phyloP scores from a whole-genome alignment of 345 rosid genomes.

The Melaleuca alternifolia region DNA sequence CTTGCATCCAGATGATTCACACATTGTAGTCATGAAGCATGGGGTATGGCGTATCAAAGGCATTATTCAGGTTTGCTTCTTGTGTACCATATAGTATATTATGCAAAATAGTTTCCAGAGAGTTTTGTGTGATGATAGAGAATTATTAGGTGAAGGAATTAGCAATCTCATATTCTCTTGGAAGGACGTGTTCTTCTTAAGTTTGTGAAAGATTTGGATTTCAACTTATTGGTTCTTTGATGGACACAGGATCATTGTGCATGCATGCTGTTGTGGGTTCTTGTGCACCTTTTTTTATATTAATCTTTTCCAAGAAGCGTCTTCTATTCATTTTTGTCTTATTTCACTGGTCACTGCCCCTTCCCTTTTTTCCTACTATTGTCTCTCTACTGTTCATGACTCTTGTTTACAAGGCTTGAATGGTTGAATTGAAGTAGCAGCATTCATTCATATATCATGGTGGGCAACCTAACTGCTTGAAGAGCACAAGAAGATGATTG shows the following conservation, averaged over 20 bases:
- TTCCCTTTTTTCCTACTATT: background rate
- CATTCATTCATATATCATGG: background rate
- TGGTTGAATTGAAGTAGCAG: background rate
- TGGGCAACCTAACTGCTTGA: background rate
- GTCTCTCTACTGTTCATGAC: background rate
- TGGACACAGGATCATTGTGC: background rate
- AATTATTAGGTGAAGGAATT: background rate
- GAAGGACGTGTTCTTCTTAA: background rate
- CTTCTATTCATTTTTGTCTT: background rate
- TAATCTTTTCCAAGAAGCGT: background rate
- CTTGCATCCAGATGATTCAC: constrained; percentile 77
- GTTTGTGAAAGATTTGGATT: background rate
- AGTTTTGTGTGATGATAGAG: background rate
- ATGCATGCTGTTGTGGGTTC: background rate
- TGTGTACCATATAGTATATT: background rate
- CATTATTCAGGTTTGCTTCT: constrained; percentile 71
- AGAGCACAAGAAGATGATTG: background rate
- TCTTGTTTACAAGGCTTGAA: background rate
- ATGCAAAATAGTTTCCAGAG: background rate
- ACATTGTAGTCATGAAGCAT: constrained; percentile 69
- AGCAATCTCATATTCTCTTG: background rate
- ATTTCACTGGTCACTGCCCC: background rate
- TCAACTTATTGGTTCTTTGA: background rate
- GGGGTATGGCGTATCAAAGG: constrained; percentile 99
- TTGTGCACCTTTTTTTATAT: background rate